These are phyloP conservation scores for Torrubiellomyces zombiae DNA, from an alignment of 2,329 filamentous ascomycete species.

Conservation along the genomic window DNA sequence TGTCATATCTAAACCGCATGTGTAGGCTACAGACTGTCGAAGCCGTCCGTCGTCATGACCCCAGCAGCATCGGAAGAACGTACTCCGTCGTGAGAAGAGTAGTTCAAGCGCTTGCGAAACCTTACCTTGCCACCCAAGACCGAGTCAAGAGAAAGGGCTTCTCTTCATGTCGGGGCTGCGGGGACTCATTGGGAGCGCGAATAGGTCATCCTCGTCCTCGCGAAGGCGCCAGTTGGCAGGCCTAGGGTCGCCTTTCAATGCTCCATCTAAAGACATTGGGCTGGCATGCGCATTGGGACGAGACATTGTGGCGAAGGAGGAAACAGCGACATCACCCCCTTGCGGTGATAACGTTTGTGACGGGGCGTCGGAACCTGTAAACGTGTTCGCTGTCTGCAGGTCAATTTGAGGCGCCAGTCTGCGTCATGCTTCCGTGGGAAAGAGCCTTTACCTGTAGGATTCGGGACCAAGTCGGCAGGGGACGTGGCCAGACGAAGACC, in stretches of 20 bases:
- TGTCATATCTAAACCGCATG: too few relatives aligned
- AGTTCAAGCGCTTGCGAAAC: too few relatives aligned
- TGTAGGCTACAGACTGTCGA: too few relatives aligned
- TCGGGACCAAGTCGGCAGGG: constrained; percentile 42
- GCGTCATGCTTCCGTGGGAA: too few relatives aligned
- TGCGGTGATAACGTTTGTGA: constrained; percentile 15
- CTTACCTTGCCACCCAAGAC: too few relatives aligned
- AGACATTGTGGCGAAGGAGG: constrained; percentile 17
- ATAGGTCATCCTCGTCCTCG: constrained; percentile 56
- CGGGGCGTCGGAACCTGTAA: constrained; percentile 16
- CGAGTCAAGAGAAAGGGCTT: constrained; percentile 77
- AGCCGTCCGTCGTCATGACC: too few relatives aligned
- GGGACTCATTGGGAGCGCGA: constrained; percentile 74
- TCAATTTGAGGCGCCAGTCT: too few relatives aligned
- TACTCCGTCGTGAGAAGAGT: too few relatives aligned
- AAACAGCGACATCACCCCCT: constrained; percentile 17
- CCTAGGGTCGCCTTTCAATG: constrained; percentile 9
- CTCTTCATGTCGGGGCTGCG: constrained; percentile 72
- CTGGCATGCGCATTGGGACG: constrained; percentile 7
- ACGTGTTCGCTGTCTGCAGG: constrained; percentile 16
- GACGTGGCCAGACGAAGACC: constrained; percentile 65
- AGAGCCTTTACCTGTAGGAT: constrained; percentile 36
- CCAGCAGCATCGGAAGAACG: too few relatives aligned
- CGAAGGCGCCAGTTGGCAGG: constrained; percentile 7
- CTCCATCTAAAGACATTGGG: constrained; percentile 18